Percentiles rank a stretch among this genome's conserved stretches.
phyloP scores from a whole-genome alignment of 2,329 filamentous ascomycete species.

The Fusarium sp. region DNA sequence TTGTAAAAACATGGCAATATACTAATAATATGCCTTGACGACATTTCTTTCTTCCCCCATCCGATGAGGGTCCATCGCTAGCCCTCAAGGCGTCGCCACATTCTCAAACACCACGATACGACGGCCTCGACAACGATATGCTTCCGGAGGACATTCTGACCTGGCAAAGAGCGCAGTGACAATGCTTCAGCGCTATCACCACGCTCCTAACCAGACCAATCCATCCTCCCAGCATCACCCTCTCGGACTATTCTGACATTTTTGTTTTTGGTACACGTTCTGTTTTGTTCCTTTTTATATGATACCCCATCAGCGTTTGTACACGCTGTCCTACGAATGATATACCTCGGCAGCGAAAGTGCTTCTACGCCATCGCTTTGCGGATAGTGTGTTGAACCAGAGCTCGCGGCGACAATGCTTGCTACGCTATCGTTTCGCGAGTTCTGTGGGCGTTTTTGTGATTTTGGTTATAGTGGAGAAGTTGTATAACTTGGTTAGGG shows the following conservation, averaged over 20 bases:
- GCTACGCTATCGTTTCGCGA: slow-evolving; percentile 62
- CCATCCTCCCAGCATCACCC: background rate
- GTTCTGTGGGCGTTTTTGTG: slow-evolving; percentile 59
- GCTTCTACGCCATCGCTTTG: slow-evolving; percentile 65
- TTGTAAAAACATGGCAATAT: slow-evolving; percentile 24
- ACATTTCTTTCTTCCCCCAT: slow-evolving; percentile 31
- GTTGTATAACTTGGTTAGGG: background rate
- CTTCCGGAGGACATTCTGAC: slow-evolving; percentile 36
- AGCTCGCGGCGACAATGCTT: slow-evolving; percentile 63
- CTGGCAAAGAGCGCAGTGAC: slow-evolving; percentile 51
- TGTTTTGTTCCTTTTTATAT: slow-evolving; percentile 46
- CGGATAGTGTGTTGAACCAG: slow-evolving; percentile 65
- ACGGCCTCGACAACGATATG: slow-evolving; percentile 56
- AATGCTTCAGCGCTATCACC: slow-evolving; percentile 66
- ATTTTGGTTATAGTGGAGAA: slow-evolving; percentile 1
- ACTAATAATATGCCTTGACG: slow-evolving; percentile 8
- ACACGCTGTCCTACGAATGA: slow-evolving; percentile 57
- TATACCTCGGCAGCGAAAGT: slow-evolving; percentile 63
- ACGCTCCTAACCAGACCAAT: slow-evolving; percentile 11
- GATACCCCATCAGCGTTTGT: slow-evolving; percentile 60
- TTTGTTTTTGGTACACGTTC: slow-evolving; percentile 33
- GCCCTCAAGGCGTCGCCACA: background rate
- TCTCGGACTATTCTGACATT: slow-evolving; percentile 19
- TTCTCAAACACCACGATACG: background rate
- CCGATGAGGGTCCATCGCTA: background rate